Evolutionary conservation across 176 grass and related monocot species (phyloP), one percentile per base, ranked within the genome.

Genomic region (Stipa capillata): DNA sequence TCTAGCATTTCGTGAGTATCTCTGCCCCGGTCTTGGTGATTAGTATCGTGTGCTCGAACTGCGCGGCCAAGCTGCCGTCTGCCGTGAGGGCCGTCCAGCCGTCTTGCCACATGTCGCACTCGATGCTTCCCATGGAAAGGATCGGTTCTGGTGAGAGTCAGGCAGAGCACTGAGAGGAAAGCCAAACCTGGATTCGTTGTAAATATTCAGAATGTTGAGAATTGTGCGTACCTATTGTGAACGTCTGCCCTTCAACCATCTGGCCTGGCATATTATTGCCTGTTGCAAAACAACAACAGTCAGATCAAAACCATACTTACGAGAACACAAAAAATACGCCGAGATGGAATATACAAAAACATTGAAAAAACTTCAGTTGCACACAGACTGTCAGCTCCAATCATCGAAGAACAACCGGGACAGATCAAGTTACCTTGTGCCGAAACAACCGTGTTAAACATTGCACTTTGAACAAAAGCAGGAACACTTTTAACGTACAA

Each of bases 211-310:
- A 71, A 77, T 23, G 35, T 82, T 3, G 3, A 58, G 59, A 23
- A 14, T 34, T 3, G 12, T 10, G 82, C 69, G 14, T 78, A 99
- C 92, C 96, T 49, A 99, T 95, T 11, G 92, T 99, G 70, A 95
- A 95, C 17, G 96, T 99, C 82, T 99, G 92, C 25, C 86, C 90
- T 85, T 91, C 96, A 0, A 93, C 86, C 96, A 99, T 99, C 39
- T 80, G 55, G 16, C 96, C 96, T 8, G 87, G 86, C 35, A 42
- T 85, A 62, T 89, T 78, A 63, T 99, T 99, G 34, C 85, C 96
- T 99, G 85, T 83, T 18, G 51, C 52, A 78, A 67, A 43, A 66
- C 13, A 59, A 66, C 32, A 52, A 5, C 21, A 15, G 36, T 71
- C 58, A 56, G 29, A 41, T 35, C 64, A 18, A 34, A 64, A 9